Percentiles rank a stretch among this genome's conserved stretches.
Evolutionary conservation across 1,139 yeast species (phyloP).

Genomic region (Kluyveromyces marxianus): DNA sequence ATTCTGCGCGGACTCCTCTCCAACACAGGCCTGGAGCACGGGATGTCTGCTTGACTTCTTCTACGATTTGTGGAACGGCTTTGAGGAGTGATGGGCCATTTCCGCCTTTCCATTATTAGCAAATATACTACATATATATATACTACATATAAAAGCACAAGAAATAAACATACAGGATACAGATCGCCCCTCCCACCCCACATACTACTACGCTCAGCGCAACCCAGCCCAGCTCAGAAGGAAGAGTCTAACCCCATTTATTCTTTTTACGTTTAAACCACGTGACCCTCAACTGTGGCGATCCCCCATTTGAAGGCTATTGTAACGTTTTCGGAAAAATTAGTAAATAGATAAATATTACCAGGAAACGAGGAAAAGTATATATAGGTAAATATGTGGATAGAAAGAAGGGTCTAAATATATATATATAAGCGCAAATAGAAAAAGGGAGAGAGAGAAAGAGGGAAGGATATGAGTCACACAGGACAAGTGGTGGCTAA

Average conservation of each 20-base stretch:
- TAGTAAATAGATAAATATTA: neutral
- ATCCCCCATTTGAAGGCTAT: too few relatives aligned
- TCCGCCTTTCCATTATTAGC: neutral
- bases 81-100: constrained; percentile 8
- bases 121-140: neutral
- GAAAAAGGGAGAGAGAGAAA: neutral
- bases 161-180: too few relatives aligned
- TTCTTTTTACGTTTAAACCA: neutral
- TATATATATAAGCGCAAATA: too few relatives aligned
- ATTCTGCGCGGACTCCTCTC: constrained; percentile 77
- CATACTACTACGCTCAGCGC: too few relatives aligned
- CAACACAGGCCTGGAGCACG: constrained; percentile 95
- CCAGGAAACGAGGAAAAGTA: too few relatives aligned
- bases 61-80: constrained; percentile 45
- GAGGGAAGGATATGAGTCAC: neutral
- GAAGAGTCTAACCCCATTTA: too few relatives aligned
- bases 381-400: neutral
- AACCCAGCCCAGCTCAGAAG: too few relatives aligned
- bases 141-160: neutral
- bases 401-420: too few relatives aligned
- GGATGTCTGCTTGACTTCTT: constrained; percentile 78
- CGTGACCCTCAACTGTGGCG: neutral
- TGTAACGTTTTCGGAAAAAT: too few relatives aligned
- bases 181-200: too few relatives aligned
- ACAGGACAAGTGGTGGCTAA: too few relatives aligned